Base-by-base conservation (phyloP, 73 alveolate species). In the Paraurostyla sp. region DNA sequence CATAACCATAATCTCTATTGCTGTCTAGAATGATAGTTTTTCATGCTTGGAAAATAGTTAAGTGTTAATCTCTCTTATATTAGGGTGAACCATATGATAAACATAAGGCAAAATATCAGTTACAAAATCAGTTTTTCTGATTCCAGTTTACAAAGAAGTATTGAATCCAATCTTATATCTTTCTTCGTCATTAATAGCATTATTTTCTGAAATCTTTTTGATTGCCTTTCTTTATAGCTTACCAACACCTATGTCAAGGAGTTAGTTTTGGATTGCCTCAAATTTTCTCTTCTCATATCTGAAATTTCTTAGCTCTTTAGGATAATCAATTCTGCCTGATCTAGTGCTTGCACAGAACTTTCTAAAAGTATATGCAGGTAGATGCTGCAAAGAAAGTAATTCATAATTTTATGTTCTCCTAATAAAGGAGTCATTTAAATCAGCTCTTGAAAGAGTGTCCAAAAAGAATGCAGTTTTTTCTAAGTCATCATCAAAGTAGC, bases 71-170 rank as follows among this genome's bases (percentile, higher is more conserved):
- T 83, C 91, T 83, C 85, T 59, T 13, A 83, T 54, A 9, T 59
- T 18, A 2, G 91, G 91, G 45, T 83, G 91, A 27, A 83, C 43
- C 91, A 83, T 83, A n/a, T 60, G 85, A 42, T 42, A 83, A 41
- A 83, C 23, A 76, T 6, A 60, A 4, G 91, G 81, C 0, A 83
- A 40, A 29, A 60, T 29, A 45, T 83, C 91, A 35, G 58, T 29
- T 27, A 30, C n/a, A 76, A 83, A 60, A 25, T 83, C 91, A 11
- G 35, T 45, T 29, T 52, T 46, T 42, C 68, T 59, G 6, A 56
- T 41, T 51, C 73, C 60, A 40, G 68, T 41, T 36, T 54, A 65
- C 32, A 65, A 41, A 4, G 89, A 58, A 76, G 89, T 49, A 35
- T 76, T 52, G 48, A 38, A 51, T 23, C 23, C 71, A 11, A 76